A percentile compares a stretch with the other conserved stretches of the same genome.
These are phyloP conservation scores for Ajuga chamaepitys DNA, from an alignment of 257 asterid genomes.

Conservation along the genomic window DNA sequence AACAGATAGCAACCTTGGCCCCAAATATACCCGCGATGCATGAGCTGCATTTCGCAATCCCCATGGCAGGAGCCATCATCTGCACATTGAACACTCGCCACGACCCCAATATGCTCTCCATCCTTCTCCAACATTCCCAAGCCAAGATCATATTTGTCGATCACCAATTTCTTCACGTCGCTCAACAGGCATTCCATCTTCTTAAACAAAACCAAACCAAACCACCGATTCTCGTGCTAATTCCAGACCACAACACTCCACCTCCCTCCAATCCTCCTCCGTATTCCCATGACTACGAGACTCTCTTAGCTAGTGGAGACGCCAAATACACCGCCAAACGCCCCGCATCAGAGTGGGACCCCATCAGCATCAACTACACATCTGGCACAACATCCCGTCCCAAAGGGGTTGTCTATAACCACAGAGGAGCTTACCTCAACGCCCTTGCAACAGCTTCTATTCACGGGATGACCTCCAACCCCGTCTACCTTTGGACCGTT, in stretches of 20 bases:
- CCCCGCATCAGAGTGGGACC: conserved; percentile 45
- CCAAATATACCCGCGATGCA: conserved; percentile 56
- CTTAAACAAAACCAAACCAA: conserved; percentile 4
- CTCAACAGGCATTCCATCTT: conserved; percentile 28
- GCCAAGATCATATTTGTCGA: conserved; percentile 51
- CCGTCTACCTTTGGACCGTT: conserved; percentile 56
- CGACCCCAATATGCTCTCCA: conserved; percentile 41
- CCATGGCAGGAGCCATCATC: conserved; percentile 56
- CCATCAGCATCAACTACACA: conserved; percentile 52
- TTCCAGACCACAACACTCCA: conserved; percentile 15
- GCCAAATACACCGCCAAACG: conserved; percentile 5
- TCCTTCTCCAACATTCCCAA: conserved; percentile 47
- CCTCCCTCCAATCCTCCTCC: background rate
- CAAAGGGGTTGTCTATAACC: conserved; percentile 54
- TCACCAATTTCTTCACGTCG: conserved; percentile 31
- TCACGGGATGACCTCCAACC: conserved; percentile 36
- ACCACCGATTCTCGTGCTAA: conserved; percentile 34
- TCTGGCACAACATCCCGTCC: conserved; percentile 59
- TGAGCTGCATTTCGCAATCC: conserved; percentile 62
- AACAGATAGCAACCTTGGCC: conserved; percentile 46
- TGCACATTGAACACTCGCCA: conserved; percentile 51
- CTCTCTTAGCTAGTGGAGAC: conserved; percentile 34
- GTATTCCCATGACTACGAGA: conserved; percentile 25
- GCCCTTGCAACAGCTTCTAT: conserved; percentile 33
- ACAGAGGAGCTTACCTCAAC: conserved; percentile 46